These are phyloP conservation scores for Elongisporangium senticosum DNA, from an alignment of 352 stramenopile species.

Conservation along the genomic window DNA sequence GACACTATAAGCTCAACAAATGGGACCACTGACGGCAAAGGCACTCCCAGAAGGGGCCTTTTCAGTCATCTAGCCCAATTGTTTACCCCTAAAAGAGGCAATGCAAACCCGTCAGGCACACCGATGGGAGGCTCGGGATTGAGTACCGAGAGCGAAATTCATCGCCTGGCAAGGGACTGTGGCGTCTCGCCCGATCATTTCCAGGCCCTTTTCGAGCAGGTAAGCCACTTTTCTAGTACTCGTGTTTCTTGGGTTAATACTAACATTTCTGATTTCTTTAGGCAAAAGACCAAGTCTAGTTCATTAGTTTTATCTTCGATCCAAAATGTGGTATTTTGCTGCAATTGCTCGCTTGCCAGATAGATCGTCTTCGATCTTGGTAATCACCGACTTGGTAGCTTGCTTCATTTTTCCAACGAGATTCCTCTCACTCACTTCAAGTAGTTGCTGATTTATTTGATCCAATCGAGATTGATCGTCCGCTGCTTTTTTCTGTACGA, in stretches of 20 bases:
- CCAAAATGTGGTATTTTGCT: conserved; percentile 47
- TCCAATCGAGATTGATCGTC: conserved; percentile 37
- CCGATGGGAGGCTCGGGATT: background rate
- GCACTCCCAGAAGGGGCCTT: background rate
- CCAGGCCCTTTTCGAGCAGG: conserved; percentile 7
- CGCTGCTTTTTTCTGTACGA: conserved; percentile 35
- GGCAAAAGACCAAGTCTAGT: background rate
- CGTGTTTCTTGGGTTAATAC: background rate
- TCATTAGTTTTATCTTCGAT: conserved; percentile 13
- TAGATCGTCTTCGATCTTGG: conserved; percentile 48
- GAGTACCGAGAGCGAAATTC: background rate
- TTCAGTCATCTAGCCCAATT: conserved; percentile 13
- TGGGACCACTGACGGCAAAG: background rate
- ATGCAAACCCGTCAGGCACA: background rate
- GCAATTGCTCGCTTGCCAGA: conserved; percentile 32
- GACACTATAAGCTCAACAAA: background rate
- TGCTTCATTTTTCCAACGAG: conserved; percentile 47
- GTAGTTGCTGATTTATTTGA: conserved; percentile 53
- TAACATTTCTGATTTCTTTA: background rate
- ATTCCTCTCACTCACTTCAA: conserved; percentile 52
- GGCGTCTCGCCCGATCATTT: conserved; percentile 11
- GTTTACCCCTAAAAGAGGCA: conserved; percentile 1
- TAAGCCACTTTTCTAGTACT: background rate
- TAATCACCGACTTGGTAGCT: conserved; percentile 36
- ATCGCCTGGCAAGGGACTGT: conserved; percentile 10